These are phyloP conservation scores for Coleophoma cylindrospora DNA, from an alignment of 2,329 filamentous ascomycete genomes.

Conservation along the genomic window DNA sequence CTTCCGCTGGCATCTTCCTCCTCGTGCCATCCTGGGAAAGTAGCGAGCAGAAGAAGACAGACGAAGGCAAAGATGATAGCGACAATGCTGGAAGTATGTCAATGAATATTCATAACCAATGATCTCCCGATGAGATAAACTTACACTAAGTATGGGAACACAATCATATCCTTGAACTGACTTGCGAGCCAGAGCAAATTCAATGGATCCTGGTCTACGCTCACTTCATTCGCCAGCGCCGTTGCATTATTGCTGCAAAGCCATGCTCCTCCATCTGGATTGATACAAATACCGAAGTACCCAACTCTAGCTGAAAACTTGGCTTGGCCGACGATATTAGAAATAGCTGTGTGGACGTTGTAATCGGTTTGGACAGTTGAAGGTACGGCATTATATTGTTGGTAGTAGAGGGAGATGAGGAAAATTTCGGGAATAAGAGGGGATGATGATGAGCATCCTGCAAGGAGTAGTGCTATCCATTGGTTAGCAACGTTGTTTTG, in stretches of 20 bases:
- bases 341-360: constrained; percentile 76
- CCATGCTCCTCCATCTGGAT: constrained; percentile 83
- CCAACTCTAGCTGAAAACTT: constrained; percentile 87
- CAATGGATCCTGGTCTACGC: constrained; percentile 87
- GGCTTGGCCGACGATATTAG: constrained; percentile 83
- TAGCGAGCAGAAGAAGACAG: constrained; percentile 89
- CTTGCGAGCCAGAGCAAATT: constrained; percentile 96
- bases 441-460: constrained; percentile 94
- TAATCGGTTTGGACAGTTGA: constrained; percentile 88
- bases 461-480: constrained; percentile 41
- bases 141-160: constrained; percentile 94
- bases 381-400: constrained; percentile 76
- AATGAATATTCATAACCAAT: too few relatives aligned
- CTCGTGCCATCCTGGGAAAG: constrained; percentile 97
- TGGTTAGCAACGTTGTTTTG: background rate
- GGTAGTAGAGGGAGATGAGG: constrained; percentile 92
- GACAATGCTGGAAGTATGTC: constrained; percentile 64
- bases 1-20: constrained; percentile 76
- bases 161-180: constrained; percentile 97
- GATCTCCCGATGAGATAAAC: constrained; percentile 27
- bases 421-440: constrained; percentile 94
- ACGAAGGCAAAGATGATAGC: constrained; percentile 96
- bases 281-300: constrained; percentile 97
- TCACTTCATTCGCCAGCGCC: constrained; percentile 81
- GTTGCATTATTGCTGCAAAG: constrained; percentile 98